phyloP scores from a whole-genome alignment of 176 grass and related monocot genomes.

The Triticum urartu region DNA sequence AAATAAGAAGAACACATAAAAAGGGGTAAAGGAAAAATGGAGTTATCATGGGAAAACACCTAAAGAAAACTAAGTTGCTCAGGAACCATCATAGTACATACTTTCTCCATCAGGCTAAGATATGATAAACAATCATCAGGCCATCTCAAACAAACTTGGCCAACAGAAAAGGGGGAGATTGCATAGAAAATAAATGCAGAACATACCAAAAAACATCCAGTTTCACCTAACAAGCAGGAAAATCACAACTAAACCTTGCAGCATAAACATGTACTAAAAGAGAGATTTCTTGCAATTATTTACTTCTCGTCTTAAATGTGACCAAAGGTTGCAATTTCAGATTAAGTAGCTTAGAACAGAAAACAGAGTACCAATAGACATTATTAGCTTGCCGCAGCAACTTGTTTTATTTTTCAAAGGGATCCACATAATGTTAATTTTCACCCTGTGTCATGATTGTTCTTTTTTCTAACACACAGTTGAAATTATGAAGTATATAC shows the following conservation, averaged over 20 bases:
- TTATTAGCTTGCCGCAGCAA: not conserved
- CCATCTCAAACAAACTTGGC: not conserved
- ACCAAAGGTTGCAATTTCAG: not conserved
- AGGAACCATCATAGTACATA: too few relatives aligned
- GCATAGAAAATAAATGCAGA: not conserved
- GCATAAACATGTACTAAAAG: not conserved
- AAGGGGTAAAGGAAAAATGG: not conserved
- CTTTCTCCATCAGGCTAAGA: too few relatives aligned
- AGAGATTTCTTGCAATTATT: not conserved
- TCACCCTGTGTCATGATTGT: too few relatives aligned
- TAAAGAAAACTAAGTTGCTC: not conserved
- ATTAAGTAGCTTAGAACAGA: not conserved
- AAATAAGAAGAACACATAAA: not conserved
- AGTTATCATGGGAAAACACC: not conserved
- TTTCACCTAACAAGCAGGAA: not conserved
- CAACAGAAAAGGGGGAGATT: not conserved
- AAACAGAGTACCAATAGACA: not conserved
- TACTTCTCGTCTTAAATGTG: not conserved
- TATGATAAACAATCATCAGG: not conserved
- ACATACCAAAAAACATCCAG: not conserved
- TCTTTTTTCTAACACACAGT: too few relatives aligned
- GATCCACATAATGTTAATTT: too few relatives aligned
- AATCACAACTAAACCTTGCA: not conserved
- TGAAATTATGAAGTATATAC: too few relatives aligned
- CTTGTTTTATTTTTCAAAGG: not conserved